Evolutionary conservation across 371 early-diverging fungal species (phyloP).

Genomic region (Lichtheimia ornata): DNA sequence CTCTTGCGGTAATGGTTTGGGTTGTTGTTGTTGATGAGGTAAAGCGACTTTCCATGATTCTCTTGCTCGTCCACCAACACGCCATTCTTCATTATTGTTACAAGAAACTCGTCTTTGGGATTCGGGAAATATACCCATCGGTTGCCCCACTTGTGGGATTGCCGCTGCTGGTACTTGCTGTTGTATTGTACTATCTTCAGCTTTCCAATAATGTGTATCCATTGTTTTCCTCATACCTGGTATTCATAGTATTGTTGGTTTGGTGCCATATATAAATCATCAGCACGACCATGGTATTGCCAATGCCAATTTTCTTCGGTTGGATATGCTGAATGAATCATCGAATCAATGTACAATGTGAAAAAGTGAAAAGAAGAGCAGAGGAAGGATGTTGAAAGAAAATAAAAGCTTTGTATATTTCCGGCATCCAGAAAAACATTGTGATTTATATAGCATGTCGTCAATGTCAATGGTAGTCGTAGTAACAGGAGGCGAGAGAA

Average conservation of each 20-base stretch:
- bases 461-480: no score
- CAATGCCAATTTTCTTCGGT: background rate
- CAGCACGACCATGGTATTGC: background rate
- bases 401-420: background rate
- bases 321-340: background rate
- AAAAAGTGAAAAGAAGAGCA: background rate
- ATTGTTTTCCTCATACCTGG: background rate
- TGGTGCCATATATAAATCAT: background rate
- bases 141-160: background rate
- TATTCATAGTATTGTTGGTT: background rate
- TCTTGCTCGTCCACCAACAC: background rate
- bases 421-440: conserved; percentile 4
- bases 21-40: background rate
- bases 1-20: conserved; percentile 29
- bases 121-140: background rate
- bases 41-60: conserved; percentile 6
- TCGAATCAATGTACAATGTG: background rate
- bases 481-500: no score
- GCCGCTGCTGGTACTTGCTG: background rate
- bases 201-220: background rate
- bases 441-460: conserved; percentile 1
- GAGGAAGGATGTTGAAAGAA: background rate
- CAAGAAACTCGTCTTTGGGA: background rate
- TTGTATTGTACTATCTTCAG: conserved; percentile 1
- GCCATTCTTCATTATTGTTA: conserved; percentile 5